Percentiles rank a stretch among this genome's conserved stretches.
Conservation (phyloP, 2,329 filamentous ascomycete genomes). For the Trichoderma cornu-damae region DNA sequence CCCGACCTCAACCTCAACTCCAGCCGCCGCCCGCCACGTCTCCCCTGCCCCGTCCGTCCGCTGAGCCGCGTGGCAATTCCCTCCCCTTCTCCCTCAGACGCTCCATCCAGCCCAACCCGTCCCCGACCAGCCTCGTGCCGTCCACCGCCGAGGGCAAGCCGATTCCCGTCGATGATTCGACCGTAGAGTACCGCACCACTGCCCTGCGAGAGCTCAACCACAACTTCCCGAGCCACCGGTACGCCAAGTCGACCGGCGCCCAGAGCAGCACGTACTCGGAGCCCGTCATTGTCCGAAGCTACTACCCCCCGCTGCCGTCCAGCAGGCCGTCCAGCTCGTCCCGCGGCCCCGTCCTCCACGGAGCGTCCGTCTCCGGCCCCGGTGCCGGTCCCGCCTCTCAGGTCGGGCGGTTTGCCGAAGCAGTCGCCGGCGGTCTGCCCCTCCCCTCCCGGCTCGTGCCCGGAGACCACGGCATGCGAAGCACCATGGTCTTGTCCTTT, state of each 20-base stretch:
- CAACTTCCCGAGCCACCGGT: constrained; percentile 53
- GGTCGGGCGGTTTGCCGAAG: constrained; percentile 28
- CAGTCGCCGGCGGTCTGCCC: constrained; percentile 30
- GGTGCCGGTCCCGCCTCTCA: constrained; percentile 22
- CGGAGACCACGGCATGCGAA: constrained; percentile 38
- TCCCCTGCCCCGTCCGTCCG: constrained; percentile 25
- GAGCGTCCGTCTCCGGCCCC: constrained; percentile 25
- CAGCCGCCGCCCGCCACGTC: constrained; percentile 22
- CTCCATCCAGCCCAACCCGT: constrained; percentile 45
- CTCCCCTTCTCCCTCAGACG: constrained; percentile 47
- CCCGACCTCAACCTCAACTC: too few species aligned
- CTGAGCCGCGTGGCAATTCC: constrained; percentile 32
- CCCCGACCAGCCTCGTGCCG: constrained; percentile 49
- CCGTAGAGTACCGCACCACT: constrained; percentile 52
- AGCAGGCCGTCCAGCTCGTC: constrained; percentile 31
- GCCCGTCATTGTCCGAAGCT: constrained; percentile 61
- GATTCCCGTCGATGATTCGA: constrained; percentile 53
- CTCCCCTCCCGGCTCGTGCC: constrained; percentile 32
- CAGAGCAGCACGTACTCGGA: constrained; percentile 57
- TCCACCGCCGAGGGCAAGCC: constrained; percentile 53
- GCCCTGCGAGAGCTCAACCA: constrained; percentile 56
- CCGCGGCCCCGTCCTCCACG: constrained; percentile 29
- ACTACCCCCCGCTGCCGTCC: constrained; percentile 44
- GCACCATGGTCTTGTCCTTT: constrained; percentile 41
- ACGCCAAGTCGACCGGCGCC: constrained; percentile 52